These are phyloP conservation scores for Kalmusia sp. DNA, from an alignment of 2,329 filamentous ascomycete genomes.

Conservation along the genomic window DNA sequence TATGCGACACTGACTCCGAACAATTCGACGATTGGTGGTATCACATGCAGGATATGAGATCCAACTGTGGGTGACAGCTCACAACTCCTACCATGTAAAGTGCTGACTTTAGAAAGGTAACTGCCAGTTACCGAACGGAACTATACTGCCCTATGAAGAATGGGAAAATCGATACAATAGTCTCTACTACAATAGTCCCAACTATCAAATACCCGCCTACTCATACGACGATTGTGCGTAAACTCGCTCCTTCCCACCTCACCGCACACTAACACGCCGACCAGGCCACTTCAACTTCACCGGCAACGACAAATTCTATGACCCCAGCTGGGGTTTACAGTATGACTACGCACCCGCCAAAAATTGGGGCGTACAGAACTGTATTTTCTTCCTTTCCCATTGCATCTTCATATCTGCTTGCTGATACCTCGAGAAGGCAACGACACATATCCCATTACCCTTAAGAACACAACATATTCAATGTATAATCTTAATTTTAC, in stretches of 20 bases:
- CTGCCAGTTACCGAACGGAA: constrained; percentile 30
- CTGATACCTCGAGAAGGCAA: too few relatives aligned
- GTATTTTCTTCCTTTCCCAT: too few relatives aligned
- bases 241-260: background rate
- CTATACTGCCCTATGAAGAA: constrained; percentile 4
- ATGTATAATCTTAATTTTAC: constrained; percentile 14
- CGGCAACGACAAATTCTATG: background rate
- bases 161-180: background rate
- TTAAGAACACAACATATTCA: constrained; percentile 23
- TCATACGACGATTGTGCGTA: background rate
- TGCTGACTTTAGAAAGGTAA: constrained; percentile 1
- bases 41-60: background rate
- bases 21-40: background rate
- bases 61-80: background rate
- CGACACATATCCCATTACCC: constrained; percentile 13
- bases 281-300: background rate
- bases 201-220: background rate
- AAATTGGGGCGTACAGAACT: background rate
- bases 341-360: background rate
- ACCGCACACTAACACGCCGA: background rate
- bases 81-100: background rate
- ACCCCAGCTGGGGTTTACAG: background rate
- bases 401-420: too few relatives aligned
- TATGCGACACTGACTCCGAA: constrained; percentile 10
- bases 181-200: background rate